Evolutionary conservation across 441 rosid species (phyloP), one percentile per base, ranked within the genome.

Genomic region (Dalechampia spathulata): DNA sequence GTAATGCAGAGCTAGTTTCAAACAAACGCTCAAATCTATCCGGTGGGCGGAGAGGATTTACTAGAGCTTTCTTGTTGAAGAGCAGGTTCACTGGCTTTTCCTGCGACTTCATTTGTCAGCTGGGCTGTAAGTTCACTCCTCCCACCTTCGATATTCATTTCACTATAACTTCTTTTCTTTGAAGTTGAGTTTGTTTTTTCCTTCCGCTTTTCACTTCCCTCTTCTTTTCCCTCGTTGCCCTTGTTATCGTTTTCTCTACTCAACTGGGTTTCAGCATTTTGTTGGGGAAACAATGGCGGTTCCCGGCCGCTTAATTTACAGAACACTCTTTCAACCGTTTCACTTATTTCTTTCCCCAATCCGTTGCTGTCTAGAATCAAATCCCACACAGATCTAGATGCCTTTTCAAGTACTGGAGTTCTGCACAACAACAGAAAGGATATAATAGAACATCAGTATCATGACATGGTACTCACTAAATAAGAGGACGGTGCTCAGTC

Each of bases 301-400:
- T 91, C 98, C 45, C 41, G 75, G 38, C 93, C 93, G 54, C 95
- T 91, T 52, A 86, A 68, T 68, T 78, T 80, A 60, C 82, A 87
- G 50, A 76, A 90, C 6, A 82, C 92, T 49, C 67, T 80, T 68
- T 87, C 94, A 20, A 84, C 70, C 3, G 68, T 70, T 58, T 75
- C 78, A 23, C 79, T 83, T 65, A 86, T 86, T 65, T 92, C 95
- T 70, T 92, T 85, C 49, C 97, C 99, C 30, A 85, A 60, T 14
- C 96, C 97, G 34, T 77, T 66, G 25, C 58, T 65, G 67, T 88
- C 96, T 58, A 92, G 76, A 62, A 92, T 92, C 75, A 92, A 58
- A 46, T 92, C 99, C 97, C 99, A 92, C 57, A 89, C 94, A 13
- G 97, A 85, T 73, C 85, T 90, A 17, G 99, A 93, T 32, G 97